phyloP scores from a whole-genome alignment of 78 protist genomes.

The Mastigamoeba balamuthi region DNA sequence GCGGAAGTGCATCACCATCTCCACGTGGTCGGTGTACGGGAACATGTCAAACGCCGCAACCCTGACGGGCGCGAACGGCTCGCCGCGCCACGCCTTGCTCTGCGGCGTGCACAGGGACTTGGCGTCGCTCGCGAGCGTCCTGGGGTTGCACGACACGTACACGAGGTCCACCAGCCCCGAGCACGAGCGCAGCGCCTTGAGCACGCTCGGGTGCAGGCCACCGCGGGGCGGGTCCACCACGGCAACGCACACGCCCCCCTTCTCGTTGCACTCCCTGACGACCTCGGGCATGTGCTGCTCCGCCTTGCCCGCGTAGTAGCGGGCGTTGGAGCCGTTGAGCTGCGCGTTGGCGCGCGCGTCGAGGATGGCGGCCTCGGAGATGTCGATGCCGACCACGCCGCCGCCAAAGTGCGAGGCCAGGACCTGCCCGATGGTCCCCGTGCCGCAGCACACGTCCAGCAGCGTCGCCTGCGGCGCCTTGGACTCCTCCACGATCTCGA shows the following conservation, averaged over 20 bases:
- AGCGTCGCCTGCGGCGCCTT: not conserved
- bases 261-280: not conserved
- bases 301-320: not conserved
- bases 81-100: not conserved
- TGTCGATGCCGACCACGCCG: not conserved
- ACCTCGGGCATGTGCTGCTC: not conserved
- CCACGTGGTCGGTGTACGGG: not conserved
- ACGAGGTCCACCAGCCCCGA: not conserved
- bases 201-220: not conserved
- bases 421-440: not conserved
- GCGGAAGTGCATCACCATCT: no score
- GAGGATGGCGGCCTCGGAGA: not conserved
- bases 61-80: not conserved
- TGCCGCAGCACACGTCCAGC: not conserved
- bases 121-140: not conserved
- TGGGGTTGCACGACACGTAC: constrained; percentile 4
- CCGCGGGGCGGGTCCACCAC: not conserved
- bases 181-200: not conserved
- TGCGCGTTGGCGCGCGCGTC: not conserved
- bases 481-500: not conserved
- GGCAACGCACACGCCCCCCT: not conserved
- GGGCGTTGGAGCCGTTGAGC: not conserved
- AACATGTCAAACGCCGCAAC: not conserved
- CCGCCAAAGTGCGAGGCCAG: not conserved
- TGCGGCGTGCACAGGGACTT: not conserved